A percentile compares a stretch with the other conserved stretches of the same genome.
Conservation (phyloP, 106 monocot species). For the Cymbidium sinense region DNA sequence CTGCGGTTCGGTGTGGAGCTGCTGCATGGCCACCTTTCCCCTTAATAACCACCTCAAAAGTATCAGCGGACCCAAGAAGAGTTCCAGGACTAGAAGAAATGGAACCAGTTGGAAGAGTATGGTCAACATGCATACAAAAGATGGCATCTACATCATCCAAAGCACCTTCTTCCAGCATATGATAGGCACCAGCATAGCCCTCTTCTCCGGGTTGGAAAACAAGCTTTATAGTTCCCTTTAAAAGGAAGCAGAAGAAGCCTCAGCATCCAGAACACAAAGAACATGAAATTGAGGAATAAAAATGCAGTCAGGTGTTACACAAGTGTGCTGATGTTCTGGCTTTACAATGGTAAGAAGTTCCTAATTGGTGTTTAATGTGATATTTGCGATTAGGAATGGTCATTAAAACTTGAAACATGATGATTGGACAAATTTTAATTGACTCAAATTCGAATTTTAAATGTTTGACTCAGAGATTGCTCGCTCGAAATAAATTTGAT, state of each 20-base stretch:
- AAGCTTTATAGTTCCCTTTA: slow-evolving; percentile 57
- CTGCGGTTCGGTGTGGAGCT: slow-evolving; percentile 11
- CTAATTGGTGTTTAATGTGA: background rate
- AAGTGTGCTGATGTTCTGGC: background rate
- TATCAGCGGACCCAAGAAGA: slow-evolving; percentile 30
- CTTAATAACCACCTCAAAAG: slow-evolving; percentile 30
- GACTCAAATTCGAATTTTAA: too few species aligned
- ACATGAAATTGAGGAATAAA: background rate
- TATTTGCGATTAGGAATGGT: background rate
- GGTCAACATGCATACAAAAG: slow-evolving; percentile 50
- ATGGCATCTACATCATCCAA: slow-evolving; percentile 39
- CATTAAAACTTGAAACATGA: too few species aligned
- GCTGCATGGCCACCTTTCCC: slow-evolving; percentile 46
- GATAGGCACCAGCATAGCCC: slow-evolving; percentile 39
- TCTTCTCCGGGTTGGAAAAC: slow-evolving; percentile 70
- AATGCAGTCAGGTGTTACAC: background rate
- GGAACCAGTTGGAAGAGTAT: slow-evolving; percentile 19
- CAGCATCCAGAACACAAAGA: background rate
- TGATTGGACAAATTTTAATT: too few species aligned
- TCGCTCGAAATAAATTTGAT: too few species aligned
- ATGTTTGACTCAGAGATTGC: too few species aligned
- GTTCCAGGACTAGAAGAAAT: slow-evolving; percentile 44
- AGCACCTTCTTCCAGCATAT: slow-evolving; percentile 43
- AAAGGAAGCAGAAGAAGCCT: background rate
- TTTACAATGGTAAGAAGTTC: background rate